phyloP scores from a whole-genome alignment of 306 rosid genomes.

The Inga leiocalycina region DNA sequence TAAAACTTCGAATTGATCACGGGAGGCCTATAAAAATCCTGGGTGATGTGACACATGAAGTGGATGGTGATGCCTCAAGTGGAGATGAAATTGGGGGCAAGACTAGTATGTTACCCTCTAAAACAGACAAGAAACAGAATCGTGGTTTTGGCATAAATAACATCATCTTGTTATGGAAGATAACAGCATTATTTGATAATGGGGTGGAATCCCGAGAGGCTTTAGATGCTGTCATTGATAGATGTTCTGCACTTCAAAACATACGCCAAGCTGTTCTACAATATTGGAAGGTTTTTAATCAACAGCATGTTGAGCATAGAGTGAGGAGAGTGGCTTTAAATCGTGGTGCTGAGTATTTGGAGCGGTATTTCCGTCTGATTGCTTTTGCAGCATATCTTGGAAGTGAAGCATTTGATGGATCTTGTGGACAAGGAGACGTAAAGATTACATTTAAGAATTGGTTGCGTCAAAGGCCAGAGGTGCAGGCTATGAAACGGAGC shows the following conservation, averaged over 20 bases:
- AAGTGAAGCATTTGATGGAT: conserved; percentile 88
- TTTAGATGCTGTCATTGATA: conserved; percentile 87
- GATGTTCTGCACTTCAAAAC: conserved; percentile 91
- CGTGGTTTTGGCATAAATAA: conserved; percentile 86
- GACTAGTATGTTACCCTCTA: conserved; percentile 37
- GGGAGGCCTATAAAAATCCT: conserved; percentile 82
- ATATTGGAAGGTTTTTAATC: conserved; percentile 80
- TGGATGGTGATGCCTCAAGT: conserved; percentile 66
- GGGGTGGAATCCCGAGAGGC: conserved; percentile 92
- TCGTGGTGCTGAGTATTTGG: conserved; percentile 92
- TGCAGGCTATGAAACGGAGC: conserved; percentile 95
- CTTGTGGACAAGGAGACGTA: conserved; percentile 71
- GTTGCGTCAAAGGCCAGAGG: conserved; percentile 86
- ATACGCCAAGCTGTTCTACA: conserved; percentile 88
- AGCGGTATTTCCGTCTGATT: conserved; percentile 87
- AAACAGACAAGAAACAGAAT: conserved; percentile 49
- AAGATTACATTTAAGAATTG: conserved; percentile 83
- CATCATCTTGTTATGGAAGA: conserved; percentile 87
- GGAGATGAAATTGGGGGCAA: conserved; percentile 67
- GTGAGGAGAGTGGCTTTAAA: conserved; percentile 88
- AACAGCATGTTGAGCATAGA: conserved; percentile 84
- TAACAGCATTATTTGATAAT: conserved; percentile 82
- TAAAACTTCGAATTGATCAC: conserved; percentile 80
- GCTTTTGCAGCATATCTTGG: conserved; percentile 97
- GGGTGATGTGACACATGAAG: conserved; percentile 48